Evolutionary conservation across 306 rosid species (phyloP).

Genomic region (Corylus avellana): DNA sequence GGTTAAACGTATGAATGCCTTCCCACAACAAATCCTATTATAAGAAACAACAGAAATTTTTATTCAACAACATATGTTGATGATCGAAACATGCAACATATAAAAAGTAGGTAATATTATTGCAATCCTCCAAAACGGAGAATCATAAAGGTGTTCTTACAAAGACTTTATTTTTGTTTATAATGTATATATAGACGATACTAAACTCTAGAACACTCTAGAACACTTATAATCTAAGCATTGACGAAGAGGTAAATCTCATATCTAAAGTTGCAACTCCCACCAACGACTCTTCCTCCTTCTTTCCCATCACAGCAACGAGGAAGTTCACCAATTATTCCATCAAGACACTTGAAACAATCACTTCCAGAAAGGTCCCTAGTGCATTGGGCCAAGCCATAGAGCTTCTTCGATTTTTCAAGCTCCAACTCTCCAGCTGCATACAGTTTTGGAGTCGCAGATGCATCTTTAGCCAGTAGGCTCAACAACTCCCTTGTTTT

Average conservation of each 20-base stretch:
- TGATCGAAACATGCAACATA: no score
- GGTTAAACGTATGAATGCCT: no score
- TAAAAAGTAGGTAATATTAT: no score
- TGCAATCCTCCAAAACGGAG: neutral
- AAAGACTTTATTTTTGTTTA: no score
- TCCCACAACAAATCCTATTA: no score
- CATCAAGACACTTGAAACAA: constrained; percentile 3
- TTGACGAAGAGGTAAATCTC: constrained; percentile 4
- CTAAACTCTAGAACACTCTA: no score
- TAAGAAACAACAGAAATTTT: no score
- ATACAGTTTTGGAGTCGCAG: neutral
- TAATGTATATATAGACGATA: no score
- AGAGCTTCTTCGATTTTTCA: neutral
- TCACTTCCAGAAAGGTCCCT: constrained; percentile 2
- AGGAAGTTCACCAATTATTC: neutral
- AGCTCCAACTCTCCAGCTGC: neutral
- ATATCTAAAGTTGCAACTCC: constrained; percentile 1
- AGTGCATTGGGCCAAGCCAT: constrained; percentile 4
- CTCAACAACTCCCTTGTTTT: constrained; percentile 1
- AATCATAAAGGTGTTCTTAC: no score
- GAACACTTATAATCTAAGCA: neutral
- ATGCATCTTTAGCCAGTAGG: neutral
- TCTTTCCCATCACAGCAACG: neutral
- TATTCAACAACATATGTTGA: no score
- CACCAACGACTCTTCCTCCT: constrained; percentile 3